These are phyloP conservation scores for Withania somnifera DNA, from an alignment of 305 asterid species.

Conservation along the genomic window DNA sequence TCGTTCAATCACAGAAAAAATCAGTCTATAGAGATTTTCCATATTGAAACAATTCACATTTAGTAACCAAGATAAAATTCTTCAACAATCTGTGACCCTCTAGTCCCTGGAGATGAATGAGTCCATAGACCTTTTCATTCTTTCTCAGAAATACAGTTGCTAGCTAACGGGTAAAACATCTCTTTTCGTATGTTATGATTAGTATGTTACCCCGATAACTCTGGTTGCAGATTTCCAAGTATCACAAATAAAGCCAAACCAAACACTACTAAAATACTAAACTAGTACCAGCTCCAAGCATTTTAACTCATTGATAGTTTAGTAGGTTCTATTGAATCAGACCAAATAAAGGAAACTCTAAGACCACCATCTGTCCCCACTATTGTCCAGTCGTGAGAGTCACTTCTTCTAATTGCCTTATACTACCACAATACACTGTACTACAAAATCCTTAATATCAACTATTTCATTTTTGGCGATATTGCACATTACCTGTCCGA, in stretches of 20 bases:
- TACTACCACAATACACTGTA: neutral
- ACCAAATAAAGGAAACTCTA: neutral
- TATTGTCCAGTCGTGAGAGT: neutral
- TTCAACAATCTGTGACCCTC: neutral
- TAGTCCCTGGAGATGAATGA: neutral
- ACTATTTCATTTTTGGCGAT: neutral
- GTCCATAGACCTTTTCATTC: neutral
- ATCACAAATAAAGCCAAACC: neutral
- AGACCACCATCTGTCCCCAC: neutral
- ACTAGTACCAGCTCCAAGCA: neutral
- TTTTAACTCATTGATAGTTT: neutral
- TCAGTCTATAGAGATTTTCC: neutral
- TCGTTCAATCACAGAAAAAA: neutral
- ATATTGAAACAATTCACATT: neutral
- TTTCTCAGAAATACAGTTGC: neutral
- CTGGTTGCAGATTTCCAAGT: neutral
- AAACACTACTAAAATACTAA: neutral
- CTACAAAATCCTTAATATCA: neutral
- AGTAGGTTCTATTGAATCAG: neutral
- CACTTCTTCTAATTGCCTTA: neutral
- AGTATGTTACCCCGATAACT: neutral
- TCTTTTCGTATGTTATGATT: neutral
- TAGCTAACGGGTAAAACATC: neutral
- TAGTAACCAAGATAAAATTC: neutral
- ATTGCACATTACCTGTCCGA: conserved; percentile 44